phyloP scores from a whole-genome alignment of 2,329 filamentous ascomycete species.

The Pseudogymnoascus sp. region DNA sequence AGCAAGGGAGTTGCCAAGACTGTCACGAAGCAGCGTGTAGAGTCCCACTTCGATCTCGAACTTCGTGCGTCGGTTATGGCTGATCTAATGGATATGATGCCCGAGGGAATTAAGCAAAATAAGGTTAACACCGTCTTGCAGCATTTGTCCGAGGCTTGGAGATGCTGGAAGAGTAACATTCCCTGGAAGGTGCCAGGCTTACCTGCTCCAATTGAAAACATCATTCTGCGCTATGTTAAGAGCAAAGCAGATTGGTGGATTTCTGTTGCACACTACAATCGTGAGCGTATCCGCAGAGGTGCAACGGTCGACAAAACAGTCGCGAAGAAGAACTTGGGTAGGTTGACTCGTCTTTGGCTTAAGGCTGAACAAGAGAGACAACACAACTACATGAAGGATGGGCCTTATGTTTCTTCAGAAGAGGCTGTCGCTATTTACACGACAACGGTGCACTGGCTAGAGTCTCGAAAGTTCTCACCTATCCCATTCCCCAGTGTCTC shows the following conservation, averaged over 20 bases:
- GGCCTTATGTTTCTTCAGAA: constrained; percentile 95
- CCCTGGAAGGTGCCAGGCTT: constrained; percentile 98
- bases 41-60: constrained; percentile 96
- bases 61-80: constrained; percentile 97
- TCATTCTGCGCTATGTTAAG: constrained; percentile 97
- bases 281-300: constrained; percentile 90
- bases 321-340: constrained; percentile 96
- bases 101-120: constrained; percentile 97
- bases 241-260: constrained; percentile 99
- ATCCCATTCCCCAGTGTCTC: constrained; percentile 98
- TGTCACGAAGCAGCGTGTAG: constrained; percentile 96
- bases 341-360: constrained; percentile 88
- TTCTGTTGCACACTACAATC: constrained; percentile 96
- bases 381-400: constrained; percentile 99
- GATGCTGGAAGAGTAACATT: constrained; percentile 99
- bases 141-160: constrained; percentile 95
- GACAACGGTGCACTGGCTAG: constrained; percentile 96
- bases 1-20: constrained; percentile 99
- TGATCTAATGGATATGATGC: constrained; percentile 99
- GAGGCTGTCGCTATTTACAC: constrained; percentile 98
- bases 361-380: constrained; percentile 98
- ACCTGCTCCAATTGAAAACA: constrained; percentile 95
- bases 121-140: constrained; percentile 98
- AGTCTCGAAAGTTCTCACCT: constrained; percentile 95
- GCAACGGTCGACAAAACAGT: constrained; percentile 99